Evolutionary conservation across 2,329 filamentous ascomycete species (phyloP), one percentile per base, ranked within the genome.

Genomic region (Fusarium falciforme): DNA sequence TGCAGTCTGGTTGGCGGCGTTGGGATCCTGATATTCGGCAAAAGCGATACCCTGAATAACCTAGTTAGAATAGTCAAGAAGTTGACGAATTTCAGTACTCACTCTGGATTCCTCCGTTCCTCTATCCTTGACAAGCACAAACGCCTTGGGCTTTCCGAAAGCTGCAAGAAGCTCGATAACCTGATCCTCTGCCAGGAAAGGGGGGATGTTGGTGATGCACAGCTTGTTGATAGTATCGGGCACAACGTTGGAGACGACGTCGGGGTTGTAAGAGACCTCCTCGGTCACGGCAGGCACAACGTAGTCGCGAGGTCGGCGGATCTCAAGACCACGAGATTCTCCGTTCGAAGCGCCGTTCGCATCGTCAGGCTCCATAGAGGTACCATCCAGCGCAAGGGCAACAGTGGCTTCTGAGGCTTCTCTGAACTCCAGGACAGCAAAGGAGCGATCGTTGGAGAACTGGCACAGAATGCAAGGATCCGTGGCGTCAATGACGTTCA

Each of bases 171-270:
- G 89, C 85, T 98, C 96, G 44, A 92, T 93, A 9, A 98, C 93
- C 78, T 98, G 95, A 66, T 97, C 95, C 67, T 98, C 96, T 3
- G 91, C 93, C 55, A 99, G 91, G 82, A 96, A 98, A 1, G 89
- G 84, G 0, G 96, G 95, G 65, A 99, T 93, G 80, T 97, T 97
- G 59, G 94, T 91, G 76, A 99, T 92, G 83, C 94, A 94, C 76
- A 99, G 93, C 87, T 99, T 99, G 87, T 98, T 95, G 20, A 95
- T 93, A 4, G 94, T 97, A 81, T 99, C 96, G 11, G 95, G 91
- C 17, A 99, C 96, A 22, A 94, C 86, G 72, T 89, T 93, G 3
- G 94, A 93, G 40, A 98, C 88, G 2, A 93, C 90, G 6, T 94
- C 94, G 40, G 93, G 91, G 78, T 95, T 91, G 77, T 93, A 92